phyloP scores from a whole-genome alignment of 768 basidiomycete genomes.

The Russula brevipes region DNA sequence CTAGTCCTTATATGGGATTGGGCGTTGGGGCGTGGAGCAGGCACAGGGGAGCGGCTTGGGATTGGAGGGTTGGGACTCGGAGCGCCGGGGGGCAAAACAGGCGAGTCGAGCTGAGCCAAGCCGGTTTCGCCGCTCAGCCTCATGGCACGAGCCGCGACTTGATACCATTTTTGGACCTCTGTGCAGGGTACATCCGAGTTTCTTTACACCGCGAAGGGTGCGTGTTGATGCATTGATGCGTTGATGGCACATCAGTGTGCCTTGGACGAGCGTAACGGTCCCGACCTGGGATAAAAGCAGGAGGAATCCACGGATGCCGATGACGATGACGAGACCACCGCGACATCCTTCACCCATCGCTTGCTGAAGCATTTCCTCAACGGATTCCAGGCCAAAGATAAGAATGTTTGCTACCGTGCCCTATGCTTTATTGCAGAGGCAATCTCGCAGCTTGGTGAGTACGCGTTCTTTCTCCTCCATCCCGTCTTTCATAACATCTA shows the following conservation, averaged over 20 bases:
- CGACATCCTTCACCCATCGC: constrained; percentile 45
- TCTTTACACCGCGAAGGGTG: constrained; percentile 74
- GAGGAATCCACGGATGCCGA: constrained; percentile 34
- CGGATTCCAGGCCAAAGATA: constrained; percentile 84
- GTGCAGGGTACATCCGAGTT: constrained; percentile 70
- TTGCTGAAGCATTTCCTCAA: constrained; percentile 55
- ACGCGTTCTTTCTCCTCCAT: constrained; percentile 30
- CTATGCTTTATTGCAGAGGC: constrained; percentile 74
- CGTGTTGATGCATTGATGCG: too few species aligned
- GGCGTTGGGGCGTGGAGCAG: too few species aligned
- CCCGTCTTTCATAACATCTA: not conserved
- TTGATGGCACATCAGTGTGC: not conserved
- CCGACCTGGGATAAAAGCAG: constrained; percentile 30
- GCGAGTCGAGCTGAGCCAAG: too few species aligned
- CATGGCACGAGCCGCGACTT: too few species aligned
- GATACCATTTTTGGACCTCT: too few species aligned
- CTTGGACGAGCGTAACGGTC: not conserved
- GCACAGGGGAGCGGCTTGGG: too few species aligned
- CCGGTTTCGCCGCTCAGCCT: too few species aligned
- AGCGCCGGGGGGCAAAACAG: too few species aligned
- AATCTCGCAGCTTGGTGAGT: constrained; percentile 83
- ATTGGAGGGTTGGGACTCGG: too few species aligned
- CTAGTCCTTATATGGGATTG: too few species aligned
- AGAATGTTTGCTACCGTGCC: constrained; percentile 75
- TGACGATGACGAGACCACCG: constrained; percentile 45